Evolutionary conservation across 2,329 filamentous ascomycete species (phyloP), one percentile per base, ranked within the genome.

Genomic region (Didymella sp.): DNA sequence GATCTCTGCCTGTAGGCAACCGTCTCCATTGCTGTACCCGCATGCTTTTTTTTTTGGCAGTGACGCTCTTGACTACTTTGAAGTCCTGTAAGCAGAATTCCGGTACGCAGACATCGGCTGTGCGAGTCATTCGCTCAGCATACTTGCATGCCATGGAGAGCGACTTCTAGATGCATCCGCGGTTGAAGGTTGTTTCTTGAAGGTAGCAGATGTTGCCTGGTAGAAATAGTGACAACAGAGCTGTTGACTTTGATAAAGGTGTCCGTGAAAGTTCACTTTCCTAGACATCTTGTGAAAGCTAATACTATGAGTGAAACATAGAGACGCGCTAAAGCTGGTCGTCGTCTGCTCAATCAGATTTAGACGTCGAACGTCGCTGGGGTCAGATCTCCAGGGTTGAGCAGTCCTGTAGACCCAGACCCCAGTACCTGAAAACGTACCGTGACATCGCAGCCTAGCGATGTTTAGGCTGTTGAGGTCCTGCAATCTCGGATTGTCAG

Each of bases 401-500:
- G 35, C 35, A 38, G 17, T 21, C n/a, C 13, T 8, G 19, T 38
- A 17, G 19, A 37, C 9, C 31, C 3, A 21, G 8, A 19, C 17
- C 35, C 38, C 21, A n/a, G 17, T 24, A 12, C 15, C 38, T 41
- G 35, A 19, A 38, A 8, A 5, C 35, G 17, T 41, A n/a, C 15
- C 19, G 15, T 33, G 43, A 31, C 21, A 33, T 24, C 25, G 12
- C 33, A 24, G 21, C 33, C 45, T 28, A 19, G 27, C 25, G 43
- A n/a, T 46, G 12, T 5, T 2, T 17, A 24, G 17, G 19, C 30
- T 24, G 13, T 21, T 24, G 43, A 37, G 33, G 12, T 38, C 19
- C 49, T 49, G 43, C 37, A 52, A 57, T 52, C 54, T 48, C 48
- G 17, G 37, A 19, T 35, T 21, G 37, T 48, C 49, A 33, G 22